Evolutionary conservation across 2,329 filamentous ascomycete genomes (phyloP).

Genomic region (Juglanconis oblonga): DNA sequence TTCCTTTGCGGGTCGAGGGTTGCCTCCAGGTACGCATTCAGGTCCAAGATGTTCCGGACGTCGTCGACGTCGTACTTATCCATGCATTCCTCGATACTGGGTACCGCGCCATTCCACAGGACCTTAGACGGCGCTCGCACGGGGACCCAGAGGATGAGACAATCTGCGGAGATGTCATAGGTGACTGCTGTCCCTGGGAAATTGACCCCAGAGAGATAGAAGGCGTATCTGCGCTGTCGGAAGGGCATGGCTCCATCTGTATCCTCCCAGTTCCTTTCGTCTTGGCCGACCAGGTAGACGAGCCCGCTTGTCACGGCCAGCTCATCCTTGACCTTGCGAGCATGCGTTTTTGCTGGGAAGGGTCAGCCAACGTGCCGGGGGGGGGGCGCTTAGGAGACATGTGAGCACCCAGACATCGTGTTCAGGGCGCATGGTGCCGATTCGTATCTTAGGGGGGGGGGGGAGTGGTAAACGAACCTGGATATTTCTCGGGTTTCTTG

Average conservation of each 20-base stretch:
- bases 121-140: constrained; percentile 59
- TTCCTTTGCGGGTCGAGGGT: constrained; percentile 38
- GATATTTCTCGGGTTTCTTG: constrained; percentile 27
- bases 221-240: constrained; percentile 60
- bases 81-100: constrained; percentile 59
- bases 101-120: constrained; percentile 63
- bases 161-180: constrained; percentile 57
- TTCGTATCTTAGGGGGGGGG: no score
- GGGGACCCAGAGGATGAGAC: constrained; percentile 71
- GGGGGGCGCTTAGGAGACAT: no score
- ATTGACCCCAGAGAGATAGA: constrained; percentile 54
- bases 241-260: constrained; percentile 56
- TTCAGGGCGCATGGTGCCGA: no score
- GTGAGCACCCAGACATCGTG: no score
- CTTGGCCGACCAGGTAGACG: constrained; percentile 54
- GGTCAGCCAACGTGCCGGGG: background rate
- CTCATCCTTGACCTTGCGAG: constrained; percentile 52
- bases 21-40: constrained; percentile 48
- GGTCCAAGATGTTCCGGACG: constrained; percentile 55
- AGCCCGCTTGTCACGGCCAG: constrained; percentile 48
- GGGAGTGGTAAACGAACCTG: no score
- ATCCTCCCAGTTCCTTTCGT: constrained; percentile 51
- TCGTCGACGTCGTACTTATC: constrained; percentile 66
- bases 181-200: constrained; percentile 54
- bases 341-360: constrained; percentile 51